phyloP scores from a whole-genome alignment of 148 eudicot genomes.

The Suaeda aralocaspica region DNA sequence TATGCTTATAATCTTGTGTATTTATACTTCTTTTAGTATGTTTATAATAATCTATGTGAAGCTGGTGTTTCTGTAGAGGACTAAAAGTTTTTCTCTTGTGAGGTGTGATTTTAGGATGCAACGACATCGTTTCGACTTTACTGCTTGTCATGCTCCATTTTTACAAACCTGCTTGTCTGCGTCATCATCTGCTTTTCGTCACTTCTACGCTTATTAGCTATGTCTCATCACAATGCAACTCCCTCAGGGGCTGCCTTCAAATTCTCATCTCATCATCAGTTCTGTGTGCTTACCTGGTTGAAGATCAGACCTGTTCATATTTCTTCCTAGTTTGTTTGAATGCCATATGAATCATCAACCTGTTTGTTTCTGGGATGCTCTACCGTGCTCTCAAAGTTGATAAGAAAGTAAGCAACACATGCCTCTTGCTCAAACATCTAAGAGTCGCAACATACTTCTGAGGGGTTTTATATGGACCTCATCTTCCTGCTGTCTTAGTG shows the following conservation, averaged over 20 bases:
- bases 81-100: slow-evolving; percentile 40
- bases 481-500: neutral
- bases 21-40: slow-evolving; percentile 12
- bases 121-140: slow-evolving; percentile 40
- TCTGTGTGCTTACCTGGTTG: slow-evolving; percentile 12
- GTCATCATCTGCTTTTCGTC: slow-evolving; percentile 29
- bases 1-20: neutral
- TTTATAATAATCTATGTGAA: slow-evolving; percentile 9
- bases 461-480: slow-evolving; percentile 15
- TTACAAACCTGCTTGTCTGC: slow-evolving; percentile 26
- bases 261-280: slow-evolving; percentile 2
- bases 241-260: slow-evolving; percentile 18
- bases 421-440: slow-evolving; percentile 9
- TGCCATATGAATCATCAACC: slow-evolving; percentile 7
- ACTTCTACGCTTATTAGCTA: slow-evolving; percentile 23
- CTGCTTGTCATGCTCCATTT: slow-evolving; percentile 27
- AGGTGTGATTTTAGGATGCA: slow-evolving; percentile 37
- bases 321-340: slow-evolving; percentile 16
- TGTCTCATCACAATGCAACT: slow-evolving; percentile 13
- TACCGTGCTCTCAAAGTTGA: neutral
- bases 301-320: slow-evolving; percentile 11
- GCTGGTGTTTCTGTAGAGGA: slow-evolving; percentile 15
- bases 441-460: slow-evolving; percentile 22
- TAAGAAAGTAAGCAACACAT: slow-evolving; percentile 1
- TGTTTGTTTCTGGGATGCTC: slow-evolving; percentile 12